phyloP scores from a whole-genome alignment of 371 early-diverging fungal genomes.

The Catenaria anguillulae region DNA sequence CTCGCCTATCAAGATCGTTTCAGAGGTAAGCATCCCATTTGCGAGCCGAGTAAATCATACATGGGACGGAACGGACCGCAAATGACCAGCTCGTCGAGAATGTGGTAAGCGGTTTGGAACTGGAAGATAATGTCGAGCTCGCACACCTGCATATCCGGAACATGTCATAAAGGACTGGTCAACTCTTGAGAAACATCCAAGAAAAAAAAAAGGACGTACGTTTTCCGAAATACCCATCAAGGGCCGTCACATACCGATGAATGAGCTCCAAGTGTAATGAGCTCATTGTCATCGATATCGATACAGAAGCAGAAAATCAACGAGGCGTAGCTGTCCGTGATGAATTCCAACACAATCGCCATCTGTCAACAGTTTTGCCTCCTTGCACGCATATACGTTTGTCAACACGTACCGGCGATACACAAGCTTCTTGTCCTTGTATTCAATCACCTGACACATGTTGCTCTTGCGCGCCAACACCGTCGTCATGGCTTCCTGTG shows the following conservation, averaged over 20 bases:
- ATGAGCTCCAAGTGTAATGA: constrained; percentile 22
- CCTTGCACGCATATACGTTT: not conserved
- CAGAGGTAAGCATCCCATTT: not conserved
- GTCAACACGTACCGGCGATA: constrained; percentile 25
- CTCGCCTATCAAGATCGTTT: constrained; percentile 10
- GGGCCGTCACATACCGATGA: constrained; percentile 27
- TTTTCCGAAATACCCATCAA: constrained; percentile 33
- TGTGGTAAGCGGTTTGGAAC: constrained; percentile 28
- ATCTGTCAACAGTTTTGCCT: too few relatives aligned
- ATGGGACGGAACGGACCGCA: constrained; percentile 11
- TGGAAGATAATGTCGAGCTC: constrained; percentile 57
- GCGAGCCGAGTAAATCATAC: not conserved
- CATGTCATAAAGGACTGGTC: too few relatives aligned
- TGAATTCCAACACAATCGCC: too few relatives aligned
- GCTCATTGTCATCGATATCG: constrained; percentile 28
- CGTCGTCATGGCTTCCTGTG: constrained; percentile 22
- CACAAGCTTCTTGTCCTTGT: constrained; percentile 20
- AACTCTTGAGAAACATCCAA: not conserved
- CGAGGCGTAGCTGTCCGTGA: constrained; percentile 26
- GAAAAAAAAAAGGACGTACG: constrained; percentile 9
- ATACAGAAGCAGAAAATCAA: constrained; percentile 26
- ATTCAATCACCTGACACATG: constrained; percentile 29
- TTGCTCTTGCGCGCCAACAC: constrained; percentile 23
- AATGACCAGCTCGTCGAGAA: constrained; percentile 36
- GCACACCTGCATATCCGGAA: constrained; percentile 20